Evolutionary conservation across 176 grass and related monocot genomes (phyloP), one percentile per base, ranked within the genome.

Genomic region (Otatea glauca): DNA sequence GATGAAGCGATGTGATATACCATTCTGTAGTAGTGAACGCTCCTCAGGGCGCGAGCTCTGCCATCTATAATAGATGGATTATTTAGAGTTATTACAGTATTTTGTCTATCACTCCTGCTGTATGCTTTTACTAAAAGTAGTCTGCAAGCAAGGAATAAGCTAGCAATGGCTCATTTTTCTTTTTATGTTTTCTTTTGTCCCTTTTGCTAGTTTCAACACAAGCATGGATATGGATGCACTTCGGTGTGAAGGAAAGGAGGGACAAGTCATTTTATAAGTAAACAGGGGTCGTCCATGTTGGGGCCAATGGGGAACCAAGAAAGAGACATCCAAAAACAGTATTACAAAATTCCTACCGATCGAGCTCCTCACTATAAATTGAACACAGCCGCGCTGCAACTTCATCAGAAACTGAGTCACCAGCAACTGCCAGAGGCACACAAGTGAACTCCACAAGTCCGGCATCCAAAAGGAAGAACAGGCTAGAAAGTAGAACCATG

Each of bases 291-390:
- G 4, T 72, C 15, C 11, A 48, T 60, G 74, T 47, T 65, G 2
- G 15, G 37, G 58, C 79, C 43, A 72, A 65, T 53, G 14, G 29
- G 55, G 32, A 65, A 86, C 3, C 1, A 9, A 29, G 10, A 78
- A 70, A 37, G 74, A 7, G 50, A 25, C 53, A 50, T 47, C 54
- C 25, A 15, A 72, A 72, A 51, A 55, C 18, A 25, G 9, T 5
- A 50, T 18, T 8, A 70, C 13, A 7, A 55, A 50, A 77, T 85
- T 85, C 82, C 16, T 68, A 21, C 48, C 6, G 1, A 69, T 42
- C 17, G 5, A 7, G 5, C 65, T 48, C 18, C n/a, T 76, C 48
- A 4, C 68, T 86, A 80, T 86, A 86, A 80, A 86, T 86, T 53
- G 29, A 73, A 11, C 34, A 45, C 9, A 41, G 21, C 5, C 9